These are phyloP conservation scores for Neurospora sp. DNA, from an alignment of 495 filamentous ascomycete genomes.

Conservation along the genomic window DNA sequence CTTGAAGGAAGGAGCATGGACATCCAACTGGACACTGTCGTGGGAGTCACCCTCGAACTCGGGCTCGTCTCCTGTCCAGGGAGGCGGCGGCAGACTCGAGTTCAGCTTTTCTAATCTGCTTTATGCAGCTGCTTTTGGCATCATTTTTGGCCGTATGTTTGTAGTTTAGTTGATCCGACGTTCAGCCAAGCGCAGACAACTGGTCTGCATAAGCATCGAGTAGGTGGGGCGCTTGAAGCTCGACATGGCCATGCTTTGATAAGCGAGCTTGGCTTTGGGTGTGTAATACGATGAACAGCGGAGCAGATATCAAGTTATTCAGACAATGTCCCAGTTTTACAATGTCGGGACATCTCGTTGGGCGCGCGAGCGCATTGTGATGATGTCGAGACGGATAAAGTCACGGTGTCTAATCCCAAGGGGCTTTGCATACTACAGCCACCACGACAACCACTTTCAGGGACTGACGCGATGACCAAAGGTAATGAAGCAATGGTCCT, in stretches of 20 bases:
- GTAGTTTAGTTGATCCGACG: neutral
- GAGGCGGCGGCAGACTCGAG: neutral
- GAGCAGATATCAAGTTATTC: neutral
- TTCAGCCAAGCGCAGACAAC: neutral
- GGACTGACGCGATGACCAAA: too few species aligned
- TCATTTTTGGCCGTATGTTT: neutral
- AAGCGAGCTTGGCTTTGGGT: neutral
- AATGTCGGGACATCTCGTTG: neutral
- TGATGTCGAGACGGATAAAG: too few species aligned
- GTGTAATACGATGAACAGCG: neutral
- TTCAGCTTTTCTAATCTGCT: neutral
- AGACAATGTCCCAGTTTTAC: neutral
- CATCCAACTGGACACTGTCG: conserved; percentile 9
- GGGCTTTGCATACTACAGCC: too few species aligned
- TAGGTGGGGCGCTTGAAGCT: neutral
- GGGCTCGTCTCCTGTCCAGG: neutral
- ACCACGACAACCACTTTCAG: too few species aligned
- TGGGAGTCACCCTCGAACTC: conserved; percentile 8
- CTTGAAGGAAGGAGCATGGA: conserved; percentile 17
- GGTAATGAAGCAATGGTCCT: too few species aligned
- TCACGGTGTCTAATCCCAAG: too few species aligned
- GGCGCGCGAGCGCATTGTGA: too few species aligned
- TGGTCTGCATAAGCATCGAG: neutral
- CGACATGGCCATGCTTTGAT: neutral
- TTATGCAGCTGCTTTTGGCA: neutral